phyloP scores from a whole-genome alignment of 2,329 filamentous ascomycete species.

The Paraconiothyrium brasiliense region DNA sequence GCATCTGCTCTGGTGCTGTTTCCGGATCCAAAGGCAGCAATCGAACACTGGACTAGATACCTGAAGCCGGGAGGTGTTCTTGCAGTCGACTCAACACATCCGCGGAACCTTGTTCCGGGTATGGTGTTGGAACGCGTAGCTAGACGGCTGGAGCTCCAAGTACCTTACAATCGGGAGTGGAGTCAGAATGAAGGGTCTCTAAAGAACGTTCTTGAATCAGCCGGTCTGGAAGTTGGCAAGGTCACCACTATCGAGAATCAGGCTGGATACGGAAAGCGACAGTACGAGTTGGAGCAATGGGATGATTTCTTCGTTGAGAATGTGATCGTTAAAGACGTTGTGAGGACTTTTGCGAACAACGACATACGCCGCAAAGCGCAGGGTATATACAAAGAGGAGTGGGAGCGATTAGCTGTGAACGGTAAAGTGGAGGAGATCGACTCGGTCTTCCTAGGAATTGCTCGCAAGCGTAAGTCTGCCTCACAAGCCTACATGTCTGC shows the following conservation, averaged over 20 bases:
- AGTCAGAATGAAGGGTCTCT: conserved; percentile 46
- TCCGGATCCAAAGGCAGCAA: conserved; percentile 46
- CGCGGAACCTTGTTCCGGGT: conserved; percentile 47
- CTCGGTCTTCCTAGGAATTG: conserved; percentile 50
- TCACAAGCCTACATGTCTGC: background rate
- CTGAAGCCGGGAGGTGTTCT: conserved; percentile 54
- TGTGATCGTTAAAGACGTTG: conserved; percentile 37
- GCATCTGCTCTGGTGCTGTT: conserved; percentile 55
- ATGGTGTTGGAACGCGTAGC: conserved; percentile 51
- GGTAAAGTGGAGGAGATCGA: conserved; percentile 52
- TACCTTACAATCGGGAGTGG: conserved; percentile 51
- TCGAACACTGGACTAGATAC: conserved; percentile 50
- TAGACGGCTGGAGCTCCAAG: conserved; percentile 38
- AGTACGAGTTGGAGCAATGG: conserved; percentile 40
- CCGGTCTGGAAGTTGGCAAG: conserved; percentile 48
- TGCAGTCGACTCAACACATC: conserved; percentile 52
- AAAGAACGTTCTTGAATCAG: conserved; percentile 41
- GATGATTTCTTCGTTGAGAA: conserved; percentile 50
- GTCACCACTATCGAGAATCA: conserved; percentile 45
- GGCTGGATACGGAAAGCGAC: conserved; percentile 40
- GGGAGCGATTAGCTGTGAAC: conserved; percentile 48
- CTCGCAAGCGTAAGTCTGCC: conserved; percentile 39
- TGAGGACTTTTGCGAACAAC: conserved; percentile 39
- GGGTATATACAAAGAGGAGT: conserved; percentile 48
- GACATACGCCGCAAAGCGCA: conserved; percentile 47